These are phyloP conservation scores for Mycena vulgaris DNA, from an alignment of 768 basidiomycete species.

Conservation along the genomic window DNA sequence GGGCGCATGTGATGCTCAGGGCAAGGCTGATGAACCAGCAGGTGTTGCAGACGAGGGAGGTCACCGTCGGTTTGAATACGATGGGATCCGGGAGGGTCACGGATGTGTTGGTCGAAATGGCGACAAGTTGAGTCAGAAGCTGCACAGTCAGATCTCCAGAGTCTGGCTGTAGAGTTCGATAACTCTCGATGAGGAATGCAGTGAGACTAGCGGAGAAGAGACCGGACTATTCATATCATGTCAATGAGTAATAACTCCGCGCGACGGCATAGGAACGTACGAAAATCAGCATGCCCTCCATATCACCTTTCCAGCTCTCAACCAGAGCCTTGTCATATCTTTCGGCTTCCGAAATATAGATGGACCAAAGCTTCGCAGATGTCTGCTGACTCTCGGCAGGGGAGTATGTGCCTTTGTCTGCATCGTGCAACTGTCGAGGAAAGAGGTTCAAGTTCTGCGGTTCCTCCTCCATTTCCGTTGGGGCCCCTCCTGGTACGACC, in stretches of 20 bases:
- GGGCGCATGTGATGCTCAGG: conserved; percentile 18
- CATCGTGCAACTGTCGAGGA: background rate
- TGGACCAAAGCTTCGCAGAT: conserved; percentile 6
- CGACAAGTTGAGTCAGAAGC: background rate
- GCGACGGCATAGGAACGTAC: background rate
- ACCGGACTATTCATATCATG: background rate
- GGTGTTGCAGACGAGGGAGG: conserved; percentile 16
- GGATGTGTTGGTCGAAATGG: background rate
- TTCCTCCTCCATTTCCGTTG: too few species aligned
- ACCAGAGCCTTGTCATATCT: background rate
- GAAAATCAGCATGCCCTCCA: conserved; percentile 10
- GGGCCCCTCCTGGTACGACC: too few species aligned
- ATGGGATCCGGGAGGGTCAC: background rate
- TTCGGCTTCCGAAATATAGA: background rate
- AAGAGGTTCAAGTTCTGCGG: too few species aligned
- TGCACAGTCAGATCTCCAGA: background rate
- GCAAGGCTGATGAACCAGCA: conserved; percentile 30
- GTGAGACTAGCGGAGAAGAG: conserved; percentile 11
- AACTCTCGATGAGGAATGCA: conserved; percentile 11
- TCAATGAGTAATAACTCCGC: background rate
- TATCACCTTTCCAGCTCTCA: conserved; percentile 14
- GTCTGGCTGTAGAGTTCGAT: background rate
- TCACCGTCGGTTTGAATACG: background rate
- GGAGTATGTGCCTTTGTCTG: background rate
- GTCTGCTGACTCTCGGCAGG: background rate